Evolutionary conservation across 495 filamentous ascomycete genomes (phyloP), one percentile per base, ranked within the genome.

Genomic region (Hypoxylon subgilvum): DNA sequence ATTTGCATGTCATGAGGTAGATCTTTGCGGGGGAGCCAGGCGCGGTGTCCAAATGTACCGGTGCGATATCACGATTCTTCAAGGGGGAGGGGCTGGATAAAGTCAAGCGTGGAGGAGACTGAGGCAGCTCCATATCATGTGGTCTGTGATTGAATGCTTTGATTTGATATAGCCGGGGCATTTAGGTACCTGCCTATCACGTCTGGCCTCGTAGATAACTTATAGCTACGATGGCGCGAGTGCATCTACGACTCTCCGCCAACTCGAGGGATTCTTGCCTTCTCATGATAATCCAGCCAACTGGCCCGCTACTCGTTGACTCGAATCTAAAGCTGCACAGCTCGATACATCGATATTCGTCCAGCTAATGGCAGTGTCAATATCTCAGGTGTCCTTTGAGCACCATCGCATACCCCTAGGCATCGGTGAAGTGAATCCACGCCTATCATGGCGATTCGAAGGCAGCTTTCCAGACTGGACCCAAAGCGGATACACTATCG

Each of bases 371-470:
- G 61, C 61, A 25, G 65, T 72, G 1, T 40, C 61, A 16, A 69
- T 72, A n/a, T 58, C 65, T 5, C 61, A 66, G n/a, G 58, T 72
- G 16, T 63, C 52, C 0, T 67, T 68, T 34, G 69, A 72, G 25
- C 69, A 72, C 28, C 69, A 72, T 23, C 62, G 62, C 7, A 35
- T 57, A 14, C 58, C 64, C 28, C 27, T 72, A 1, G 69, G 69
- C 5, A 69, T 72, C 21, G 59, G 57, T 6, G 61, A 68, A 36
- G 34, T 45, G 3, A 54, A 40, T 6, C 69, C 69, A 35, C 67
- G 69, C 3, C 65, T 72, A 51, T 72, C 69, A 16, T 72, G 69
- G 69, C 23, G 57, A 41, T 72, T 69, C 31, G 56, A 65, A 9
- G 67, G 64, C 3, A 42, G 39, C 13, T 52, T 50, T 19, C 12